Evolutionary conservation across 73 alveolate species (phyloP).

Genomic region (Diophrys appendiculata): DNA sequence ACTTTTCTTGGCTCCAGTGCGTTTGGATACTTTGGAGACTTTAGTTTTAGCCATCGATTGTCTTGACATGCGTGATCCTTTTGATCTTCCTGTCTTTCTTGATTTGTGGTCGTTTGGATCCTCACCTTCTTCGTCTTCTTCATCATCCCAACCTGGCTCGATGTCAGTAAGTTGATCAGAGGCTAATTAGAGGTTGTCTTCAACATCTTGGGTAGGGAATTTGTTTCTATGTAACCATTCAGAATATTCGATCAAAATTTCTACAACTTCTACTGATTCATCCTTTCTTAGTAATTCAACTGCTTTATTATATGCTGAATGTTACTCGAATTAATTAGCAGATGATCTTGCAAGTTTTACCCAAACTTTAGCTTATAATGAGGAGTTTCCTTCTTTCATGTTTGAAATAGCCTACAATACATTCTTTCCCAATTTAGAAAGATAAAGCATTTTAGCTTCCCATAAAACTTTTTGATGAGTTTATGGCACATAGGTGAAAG

Average conservation of each 20-base stretch:
- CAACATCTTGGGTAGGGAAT: conserved; percentile 89
- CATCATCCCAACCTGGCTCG: conserved; percentile 97
- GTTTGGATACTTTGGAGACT: conserved; percentile 69
- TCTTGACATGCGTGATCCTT: conserved; percentile 76
- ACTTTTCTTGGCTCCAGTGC: conserved; percentile 78
- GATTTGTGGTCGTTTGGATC: conserved; percentile 71
- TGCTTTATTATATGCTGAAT: conserved; percentile 95
- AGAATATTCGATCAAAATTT: conserved; percentile 93
- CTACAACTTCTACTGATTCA: conserved; percentile 93
- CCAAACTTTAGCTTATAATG: conserved; percentile 97
- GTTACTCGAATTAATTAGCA: conserved; percentile 84
- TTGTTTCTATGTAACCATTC: conserved; percentile 94
- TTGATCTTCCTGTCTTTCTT: conserved; percentile 62
- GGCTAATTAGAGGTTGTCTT: conserved; percentile 89
- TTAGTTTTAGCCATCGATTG: conserved; percentile 74
- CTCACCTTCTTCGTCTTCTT: conserved; percentile 85
- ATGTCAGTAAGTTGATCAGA: conserved; percentile 95
- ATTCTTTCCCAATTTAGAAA: conserved; percentile 96
- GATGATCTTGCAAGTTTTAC: conserved; percentile 96
- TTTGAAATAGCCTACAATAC: conserved; percentile 91
- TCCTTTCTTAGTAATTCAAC: conserved; percentile 92
- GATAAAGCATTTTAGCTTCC: conserved; percentile 97
- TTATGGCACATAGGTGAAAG: conserved; percentile 91
- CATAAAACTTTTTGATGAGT: conserved; percentile 93
- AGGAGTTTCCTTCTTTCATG: conserved; percentile 95